Conservation (phyloP, 257 asterid genomes). For the Linaria vulgaris region DNA sequence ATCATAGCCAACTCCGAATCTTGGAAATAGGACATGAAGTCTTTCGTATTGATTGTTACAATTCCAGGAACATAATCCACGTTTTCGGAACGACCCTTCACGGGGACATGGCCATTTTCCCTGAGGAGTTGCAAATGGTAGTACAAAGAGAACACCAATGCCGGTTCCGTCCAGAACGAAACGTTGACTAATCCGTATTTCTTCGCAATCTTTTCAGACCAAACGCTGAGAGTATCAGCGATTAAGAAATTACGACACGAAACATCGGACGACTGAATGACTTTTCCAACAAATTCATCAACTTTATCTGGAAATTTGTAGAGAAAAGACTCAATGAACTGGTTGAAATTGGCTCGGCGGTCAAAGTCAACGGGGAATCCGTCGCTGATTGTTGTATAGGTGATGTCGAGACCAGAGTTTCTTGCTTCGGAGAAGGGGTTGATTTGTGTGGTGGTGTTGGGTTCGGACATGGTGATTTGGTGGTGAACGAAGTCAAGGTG, state of each 20-base stretch:
- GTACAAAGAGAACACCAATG: conserved; percentile 45
- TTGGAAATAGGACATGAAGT: conserved; percentile 52
- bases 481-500: conserved; percentile 53
- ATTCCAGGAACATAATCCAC: conserved; percentile 66
- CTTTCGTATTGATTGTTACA: conserved; percentile 45
- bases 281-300: conserved; percentile 40
- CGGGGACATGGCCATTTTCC: conserved; percentile 45
- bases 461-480: conserved; percentile 45
- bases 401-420: conserved; percentile 55
- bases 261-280: conserved; percentile 1
- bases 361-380: conserved; percentile 55
- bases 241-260: conserved; percentile 35
- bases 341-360: conserved; percentile 26
- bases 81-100: conserved; percentile 28
- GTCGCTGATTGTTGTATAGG: conserved; percentile 50
- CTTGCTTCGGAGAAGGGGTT: conserved; percentile 51
- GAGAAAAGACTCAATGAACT: conserved; percentile 21
- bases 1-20: conserved; percentile 31
- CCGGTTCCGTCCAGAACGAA: conserved; percentile 69
- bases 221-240: conserved; percentile 45
- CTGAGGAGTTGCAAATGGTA: conserved; percentile 51
- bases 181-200: conserved; percentile 47
- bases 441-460: neutral
- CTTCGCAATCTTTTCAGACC: conserved; percentile 42
- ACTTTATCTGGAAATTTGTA: conserved; percentile 38